These are phyloP conservation scores for Panaeolus cyanescens DNA, from an alignment of 768 basidiomycete species.

Conservation along the genomic window DNA sequence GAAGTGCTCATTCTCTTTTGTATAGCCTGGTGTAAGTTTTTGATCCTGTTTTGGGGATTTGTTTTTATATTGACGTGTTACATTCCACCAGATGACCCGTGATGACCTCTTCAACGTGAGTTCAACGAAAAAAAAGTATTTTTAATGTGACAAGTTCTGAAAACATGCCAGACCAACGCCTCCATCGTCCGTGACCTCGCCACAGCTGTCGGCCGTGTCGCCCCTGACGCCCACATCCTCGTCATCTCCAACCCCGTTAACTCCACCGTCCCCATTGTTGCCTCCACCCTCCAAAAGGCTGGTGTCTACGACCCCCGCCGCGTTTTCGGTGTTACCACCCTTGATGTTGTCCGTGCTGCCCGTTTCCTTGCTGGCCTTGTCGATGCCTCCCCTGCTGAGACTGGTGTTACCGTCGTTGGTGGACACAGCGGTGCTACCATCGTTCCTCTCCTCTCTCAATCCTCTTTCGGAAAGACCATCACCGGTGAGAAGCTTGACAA, in stretches of 20 bases:
- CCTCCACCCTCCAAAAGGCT: slow-evolving; percentile 85
- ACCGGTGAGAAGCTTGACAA: slow-evolving; percentile 72
- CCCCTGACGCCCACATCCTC: slow-evolving; percentile 90
- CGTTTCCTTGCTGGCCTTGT: slow-evolving; percentile 83
- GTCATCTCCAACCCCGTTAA: slow-evolving; percentile 99
- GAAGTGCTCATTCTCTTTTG: slow-evolving; percentile 26
- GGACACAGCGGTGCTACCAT: slow-evolving; percentile 98
- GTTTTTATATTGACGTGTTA: slow-evolving; percentile 23
- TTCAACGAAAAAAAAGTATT: not conserved
- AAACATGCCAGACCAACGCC: slow-evolving; percentile 77
- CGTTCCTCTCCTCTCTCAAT: slow-evolving; percentile 92
- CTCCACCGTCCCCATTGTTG: slow-evolving; percentile 97
- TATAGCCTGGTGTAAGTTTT: slow-evolving; percentile 78
- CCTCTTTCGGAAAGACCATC: slow-evolving; percentile 66
- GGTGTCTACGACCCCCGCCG: slow-evolving; percentile 89
- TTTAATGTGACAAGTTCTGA: not conserved
- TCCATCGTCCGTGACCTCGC: slow-evolving; percentile 98
- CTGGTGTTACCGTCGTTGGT: slow-evolving; percentile 84
- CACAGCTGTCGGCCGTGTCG: slow-evolving; percentile 77
- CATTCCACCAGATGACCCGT: slow-evolving; percentile 78
- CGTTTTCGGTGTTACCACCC: slow-evolving; percentile 96
- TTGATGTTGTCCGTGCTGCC: slow-evolving; percentile 95
- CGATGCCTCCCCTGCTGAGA: slow-evolving; percentile 64
- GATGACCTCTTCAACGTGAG: slow-evolving; percentile 94
- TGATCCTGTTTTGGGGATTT: slow-evolving; percentile 1